phyloP scores from a whole-genome alignment of 805 yeast genomes.

The Ogataea thermomethanolica region DNA sequence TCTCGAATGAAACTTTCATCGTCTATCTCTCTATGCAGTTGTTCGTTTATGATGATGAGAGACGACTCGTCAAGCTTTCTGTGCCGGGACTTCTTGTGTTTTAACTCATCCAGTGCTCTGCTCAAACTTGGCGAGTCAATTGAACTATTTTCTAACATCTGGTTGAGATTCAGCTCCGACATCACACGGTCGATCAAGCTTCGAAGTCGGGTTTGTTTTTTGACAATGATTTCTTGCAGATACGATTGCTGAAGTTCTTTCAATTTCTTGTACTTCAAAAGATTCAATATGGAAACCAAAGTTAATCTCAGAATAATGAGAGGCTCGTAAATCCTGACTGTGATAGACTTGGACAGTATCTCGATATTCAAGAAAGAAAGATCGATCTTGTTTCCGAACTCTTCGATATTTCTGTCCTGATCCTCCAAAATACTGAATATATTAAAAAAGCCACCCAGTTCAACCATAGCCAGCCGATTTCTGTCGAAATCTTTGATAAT shows the following conservation, averaged over 20 bases:
- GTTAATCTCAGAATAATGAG: slow-evolving; percentile 46
- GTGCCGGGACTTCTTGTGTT: slow-evolving; percentile 16
- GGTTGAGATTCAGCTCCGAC: slow-evolving; percentile 25
- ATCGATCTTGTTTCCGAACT: slow-evolving; percentile 52
- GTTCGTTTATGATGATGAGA: slow-evolving; percentile 16
- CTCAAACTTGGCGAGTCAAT: slow-evolving; percentile 34
- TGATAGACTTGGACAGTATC: slow-evolving; percentile 37
- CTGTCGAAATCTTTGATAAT: slow-evolving; percentile 39
- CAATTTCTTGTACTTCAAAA: slow-evolving; percentile 47
- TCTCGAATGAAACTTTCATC: slow-evolving; percentile 11
- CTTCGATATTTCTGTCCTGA: slow-evolving; percentile 38
- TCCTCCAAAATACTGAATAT: slow-evolving; percentile 48
- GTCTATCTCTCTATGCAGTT: slow-evolving; percentile 8
- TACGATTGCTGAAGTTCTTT: slow-evolving; percentile 49
- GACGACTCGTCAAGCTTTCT: slow-evolving; percentile 12
- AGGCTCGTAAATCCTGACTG: slow-evolving; percentile 48
- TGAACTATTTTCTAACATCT: slow-evolving; percentile 21
- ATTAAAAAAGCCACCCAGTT: slow-evolving; percentile 55
- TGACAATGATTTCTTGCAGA: slow-evolving; percentile 35
- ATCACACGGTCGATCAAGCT: slow-evolving; percentile 25
- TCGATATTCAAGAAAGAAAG: slow-evolving; percentile 48
- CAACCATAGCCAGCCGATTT: slow-evolving; percentile 40
- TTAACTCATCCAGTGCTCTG: slow-evolving; percentile 28
- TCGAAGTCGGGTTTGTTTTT: slow-evolving; percentile 36
- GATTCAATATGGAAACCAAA: slow-evolving; percentile 39